Evolutionary conservation across 306 rosid species (phyloP), one percentile per base, ranked within the genome.

Genomic region (Ammopiptanthus mongolicus): DNA sequence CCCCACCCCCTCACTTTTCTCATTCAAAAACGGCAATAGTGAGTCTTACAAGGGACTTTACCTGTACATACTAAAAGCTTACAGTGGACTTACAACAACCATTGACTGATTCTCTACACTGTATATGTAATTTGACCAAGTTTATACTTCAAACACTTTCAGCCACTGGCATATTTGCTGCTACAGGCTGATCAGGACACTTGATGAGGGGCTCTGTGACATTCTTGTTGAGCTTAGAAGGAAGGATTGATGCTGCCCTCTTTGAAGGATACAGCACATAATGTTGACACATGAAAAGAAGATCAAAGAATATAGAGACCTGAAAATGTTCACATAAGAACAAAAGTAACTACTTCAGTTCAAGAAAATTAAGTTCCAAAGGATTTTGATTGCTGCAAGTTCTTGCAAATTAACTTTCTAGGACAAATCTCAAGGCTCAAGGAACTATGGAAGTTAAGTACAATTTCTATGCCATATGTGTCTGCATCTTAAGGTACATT

Each of bases 281-380:
- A 37, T 71, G 87, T 69, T 83, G 84, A 69, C 66, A 74, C 61
- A 78, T 44, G 65, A 83, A 83, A 33, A 83, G 37, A 34, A 78
- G 19, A 66, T 83, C 87, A 56, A 83, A 83, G 79, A 71, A 71
- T 48, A 82, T 28, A 6, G 71, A 34, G 5, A 82, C 82, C 82
- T 82, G 72, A 62, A 72, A 63, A 48, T 70, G 18, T 41, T 3
- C 8, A 2, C 69, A 69, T 21, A 37, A 6, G 29, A 37, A 37
- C n/a, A 57, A 1, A 47, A 23, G 56, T 56, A 71, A 69, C 25
- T 60, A 29, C 22, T 57, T 57, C 18, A 14, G 14, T 57, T 57
- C 13, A 14, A 8, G 8, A 7, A 18, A 36, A 62, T 21, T 36
- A 8, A 34, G 8, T 74, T 37, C n/a, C 22, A 9, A 19, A 56